Percentiles rank a stretch among this genome's conserved stretches.
Conservation (phyloP, 306 rosid genomes). For the Dicorynia guianensis region DNA sequence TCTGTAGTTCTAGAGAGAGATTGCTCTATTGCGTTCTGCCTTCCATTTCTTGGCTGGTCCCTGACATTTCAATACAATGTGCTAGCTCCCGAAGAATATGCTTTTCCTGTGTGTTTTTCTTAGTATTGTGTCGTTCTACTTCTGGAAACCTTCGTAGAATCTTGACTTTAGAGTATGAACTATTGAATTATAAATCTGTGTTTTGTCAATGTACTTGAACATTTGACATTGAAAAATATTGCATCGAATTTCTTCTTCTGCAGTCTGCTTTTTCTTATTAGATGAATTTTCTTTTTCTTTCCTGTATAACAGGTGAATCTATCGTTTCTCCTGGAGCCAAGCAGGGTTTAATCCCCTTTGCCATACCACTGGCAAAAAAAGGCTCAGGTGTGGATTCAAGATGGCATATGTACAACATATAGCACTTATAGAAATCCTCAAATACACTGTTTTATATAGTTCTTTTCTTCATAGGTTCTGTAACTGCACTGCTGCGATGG, state of each 20-base stretch:
- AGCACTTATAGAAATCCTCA: slow-evolving; percentile 18
- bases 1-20: too few species aligned
- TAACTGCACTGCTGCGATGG: slow-evolving; percentile 90
- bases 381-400: slow-evolving; percentile 61
- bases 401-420: not conserved
- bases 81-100: too few species aligned
- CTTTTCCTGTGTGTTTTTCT: too few species aligned
- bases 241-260: slow-evolving; percentile 10
- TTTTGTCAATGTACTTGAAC: too few species aligned
- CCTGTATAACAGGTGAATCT: slow-evolving; percentile 70
- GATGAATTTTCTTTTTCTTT: not conserved
- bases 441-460: slow-evolving; percentile 32
- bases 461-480: slow-evolving; percentile 57
- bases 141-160: too few species aligned
- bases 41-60: too few species aligned
- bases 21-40: too few species aligned
- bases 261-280: slow-evolving; percentile 13
- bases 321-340: slow-evolving; percentile 83
- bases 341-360: slow-evolving; percentile 82
- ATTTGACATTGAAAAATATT: too few species aligned
- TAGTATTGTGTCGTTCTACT: too few species aligned
- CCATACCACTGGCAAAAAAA: slow-evolving; percentile 75
- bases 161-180: too few species aligned
- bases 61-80: too few species aligned
- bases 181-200: too few species aligned